Percentiles rank a stretch among this genome's conserved stretches.
Evolutionary conservation across 305 asterid genomes (phyloP).

Genomic region (Fraxinus latifolia): DNA sequence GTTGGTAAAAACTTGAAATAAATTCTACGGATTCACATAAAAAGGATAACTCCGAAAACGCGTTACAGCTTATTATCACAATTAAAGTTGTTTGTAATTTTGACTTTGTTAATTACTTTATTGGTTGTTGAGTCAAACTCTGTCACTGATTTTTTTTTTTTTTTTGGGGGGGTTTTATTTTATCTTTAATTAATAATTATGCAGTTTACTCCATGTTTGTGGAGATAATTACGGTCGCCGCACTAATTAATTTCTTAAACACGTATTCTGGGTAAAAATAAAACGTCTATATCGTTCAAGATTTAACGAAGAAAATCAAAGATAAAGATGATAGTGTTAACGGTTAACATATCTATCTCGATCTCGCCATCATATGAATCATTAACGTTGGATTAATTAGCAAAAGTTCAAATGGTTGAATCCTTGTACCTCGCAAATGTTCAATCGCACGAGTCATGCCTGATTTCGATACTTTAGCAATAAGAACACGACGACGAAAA

Average conservation of each 20-base stretch:
- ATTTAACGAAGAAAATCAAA: not conserved
- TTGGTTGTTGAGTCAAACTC: conserved; percentile 15
- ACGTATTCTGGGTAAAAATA: not conserved
- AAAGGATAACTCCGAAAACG: conserved; percentile 8
- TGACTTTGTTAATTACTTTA: not conserved
- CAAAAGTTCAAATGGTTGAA: not conserved
- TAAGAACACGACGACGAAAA: not conserved
- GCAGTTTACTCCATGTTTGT: not conserved
- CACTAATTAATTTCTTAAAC: not conserved
- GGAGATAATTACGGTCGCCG: not conserved
- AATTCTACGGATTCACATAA: not conserved
- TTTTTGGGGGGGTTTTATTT: not conserved
- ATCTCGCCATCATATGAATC: not conserved
- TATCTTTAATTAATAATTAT: not conserved
- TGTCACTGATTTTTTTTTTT: not conserved
- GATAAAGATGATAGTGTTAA: not conserved
- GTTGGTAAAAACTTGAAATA: not conserved
- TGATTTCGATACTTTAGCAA: not conserved
- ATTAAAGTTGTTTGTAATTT: not conserved
- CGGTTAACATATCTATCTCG: not conserved
- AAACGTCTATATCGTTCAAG: not conserved
- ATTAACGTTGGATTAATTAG: too few relatives aligned
- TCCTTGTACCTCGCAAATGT: not conserved
- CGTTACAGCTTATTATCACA: conserved; percentile 13
- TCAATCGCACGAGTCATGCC: not conserved